Evolutionary conservation across 2,329 filamentous ascomycete species (phyloP).

Genomic region (Aspergillus fijiensis): DNA sequence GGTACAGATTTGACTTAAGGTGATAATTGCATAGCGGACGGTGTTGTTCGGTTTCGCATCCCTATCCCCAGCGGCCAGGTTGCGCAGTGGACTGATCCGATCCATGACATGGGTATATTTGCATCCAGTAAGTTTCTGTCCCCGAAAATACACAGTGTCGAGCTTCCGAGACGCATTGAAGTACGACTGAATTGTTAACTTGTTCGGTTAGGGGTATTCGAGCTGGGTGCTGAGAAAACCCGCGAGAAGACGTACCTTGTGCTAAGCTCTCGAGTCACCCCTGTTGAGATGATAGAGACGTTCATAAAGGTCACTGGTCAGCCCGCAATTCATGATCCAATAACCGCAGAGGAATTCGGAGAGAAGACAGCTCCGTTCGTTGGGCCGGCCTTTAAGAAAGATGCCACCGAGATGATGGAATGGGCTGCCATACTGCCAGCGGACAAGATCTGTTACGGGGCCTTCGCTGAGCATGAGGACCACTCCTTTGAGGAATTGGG

Average conservation of each 20-base stretch:
- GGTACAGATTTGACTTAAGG: neutral
- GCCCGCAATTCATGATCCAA: constrained; percentile 12
- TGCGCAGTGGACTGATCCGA: constrained; percentile 21
- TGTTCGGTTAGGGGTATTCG: constrained; percentile 8
- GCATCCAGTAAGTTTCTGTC: constrained; percentile 16
- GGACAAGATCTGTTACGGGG: constrained; percentile 22
- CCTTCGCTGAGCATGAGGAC: constrained; percentile 13
- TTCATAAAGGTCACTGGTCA: constrained; percentile 14
- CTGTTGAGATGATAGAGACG: constrained; percentile 9
- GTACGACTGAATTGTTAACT: neutral
- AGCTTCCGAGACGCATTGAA: neutral
- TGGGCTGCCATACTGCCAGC: constrained; percentile 19
- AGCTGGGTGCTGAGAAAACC: constrained; percentile 12
- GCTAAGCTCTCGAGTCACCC: constrained; percentile 5
- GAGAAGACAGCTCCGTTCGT: constrained; percentile 6
- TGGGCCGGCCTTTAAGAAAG: constrained; percentile 15
- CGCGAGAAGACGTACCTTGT: constrained; percentile 16
- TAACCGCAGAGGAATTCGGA: constrained; percentile 16
- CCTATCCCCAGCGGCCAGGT: constrained; percentile 12
- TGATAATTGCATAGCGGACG: constrained; percentile 12
- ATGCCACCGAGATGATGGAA: constrained; percentile 24
- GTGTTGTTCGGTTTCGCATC: constrained; percentile 15
- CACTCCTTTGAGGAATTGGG: constrained; percentile 17
- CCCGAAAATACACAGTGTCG: neutral
- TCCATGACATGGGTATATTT: constrained; percentile 19